Conservation (phyloP, 2,329 filamentous ascomycete species). For the Arthroderma uncinatum region DNA sequence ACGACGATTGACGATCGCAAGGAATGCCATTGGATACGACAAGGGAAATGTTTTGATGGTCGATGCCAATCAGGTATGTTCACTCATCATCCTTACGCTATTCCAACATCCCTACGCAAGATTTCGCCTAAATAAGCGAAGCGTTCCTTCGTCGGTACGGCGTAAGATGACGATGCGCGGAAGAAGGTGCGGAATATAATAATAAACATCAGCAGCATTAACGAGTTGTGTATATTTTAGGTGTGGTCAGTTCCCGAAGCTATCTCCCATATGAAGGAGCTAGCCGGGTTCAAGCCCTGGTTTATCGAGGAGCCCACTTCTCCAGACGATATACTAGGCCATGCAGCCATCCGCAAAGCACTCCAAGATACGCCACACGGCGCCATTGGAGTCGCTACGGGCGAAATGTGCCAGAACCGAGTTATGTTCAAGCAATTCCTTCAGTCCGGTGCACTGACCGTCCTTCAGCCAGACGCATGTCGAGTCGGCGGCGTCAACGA, state of each 20-base stretch:
- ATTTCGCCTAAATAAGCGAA: not conserved
- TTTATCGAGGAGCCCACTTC: slow-evolving; percentile 93
- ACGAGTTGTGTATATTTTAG: slow-evolving; percentile 21
- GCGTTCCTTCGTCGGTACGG: not conserved
- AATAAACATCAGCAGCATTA: too few species aligned
- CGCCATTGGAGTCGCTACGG: slow-evolving; percentile 76
- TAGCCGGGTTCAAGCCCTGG: slow-evolving; percentile 69
- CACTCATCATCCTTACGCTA: not conserved
- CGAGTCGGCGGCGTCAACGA: slow-evolving; percentile 85
- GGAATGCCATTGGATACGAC: slow-evolving; percentile 72
- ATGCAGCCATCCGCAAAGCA: slow-evolving; percentile 73
- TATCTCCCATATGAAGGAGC: slow-evolving; percentile 72
- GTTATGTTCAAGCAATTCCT: slow-evolving; percentile 91
- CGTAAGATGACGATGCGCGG: too few species aligned
- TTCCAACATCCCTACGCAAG: not conserved
- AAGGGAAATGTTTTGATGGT: slow-evolving; percentile 79
- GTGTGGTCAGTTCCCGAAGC: slow-evolving; percentile 85
- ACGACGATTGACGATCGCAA: slow-evolving; percentile 58
- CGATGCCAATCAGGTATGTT: slow-evolving; percentile 68
- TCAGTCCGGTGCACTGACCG: slow-evolving; percentile 65
- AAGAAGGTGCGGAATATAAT: not conserved
- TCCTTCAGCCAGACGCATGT: slow-evolving; percentile 85
- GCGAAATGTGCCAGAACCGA: slow-evolving; percentile 92
- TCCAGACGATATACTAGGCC: slow-evolving; percentile 79
- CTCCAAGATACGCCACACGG: slow-evolving; percentile 43